Evolutionary conservation across 345 rosid species (phyloP).

Genomic region (Lepidium didymum): DNA sequence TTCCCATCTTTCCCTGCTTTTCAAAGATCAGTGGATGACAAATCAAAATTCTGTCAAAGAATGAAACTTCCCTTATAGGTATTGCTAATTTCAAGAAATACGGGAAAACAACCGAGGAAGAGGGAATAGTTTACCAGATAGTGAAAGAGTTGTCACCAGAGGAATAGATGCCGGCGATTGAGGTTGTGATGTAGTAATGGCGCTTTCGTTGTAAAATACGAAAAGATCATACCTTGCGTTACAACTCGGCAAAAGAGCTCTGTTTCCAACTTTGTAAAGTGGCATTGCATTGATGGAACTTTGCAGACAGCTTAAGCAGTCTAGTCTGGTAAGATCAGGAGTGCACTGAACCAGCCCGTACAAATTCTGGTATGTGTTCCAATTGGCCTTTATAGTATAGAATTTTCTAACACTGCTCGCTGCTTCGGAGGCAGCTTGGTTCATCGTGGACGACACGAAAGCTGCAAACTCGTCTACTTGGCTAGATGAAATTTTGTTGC

Average conservation of each 20-base stretch:
- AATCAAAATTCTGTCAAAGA: background rate
- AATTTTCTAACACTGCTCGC: slow-evolving; percentile 18
- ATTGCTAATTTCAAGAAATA: too few species aligned
- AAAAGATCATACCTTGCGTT: slow-evolving; percentile 12
- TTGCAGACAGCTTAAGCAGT: slow-evolving; percentile 26
- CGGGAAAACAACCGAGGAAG: too few species aligned
- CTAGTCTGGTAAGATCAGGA: slow-evolving; percentile 30
- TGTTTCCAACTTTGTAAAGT: slow-evolving; percentile 18
- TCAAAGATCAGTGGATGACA: background rate
- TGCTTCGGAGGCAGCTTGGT: too few species aligned
- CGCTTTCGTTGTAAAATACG: too few species aligned
- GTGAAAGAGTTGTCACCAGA: too few species aligned
- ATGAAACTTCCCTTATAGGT: too few species aligned
- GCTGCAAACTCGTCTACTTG: too few species aligned
- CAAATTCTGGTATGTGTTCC: background rate
- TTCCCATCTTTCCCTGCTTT: slow-evolving; percentile 20
- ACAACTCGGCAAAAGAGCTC: slow-evolving; percentile 34
- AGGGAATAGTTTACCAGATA: too few species aligned
- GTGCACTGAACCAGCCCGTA: background rate
- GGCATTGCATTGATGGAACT: background rate
- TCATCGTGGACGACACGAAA: too few species aligned
- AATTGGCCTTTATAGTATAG: background rate
- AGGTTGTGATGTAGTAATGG: too few species aligned
- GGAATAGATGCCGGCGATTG: too few species aligned
- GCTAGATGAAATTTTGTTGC: too few species aligned